phyloP scores from a whole-genome alignment of 192 early-diverging fungal species.

The Mortierella alpina region DNA sequence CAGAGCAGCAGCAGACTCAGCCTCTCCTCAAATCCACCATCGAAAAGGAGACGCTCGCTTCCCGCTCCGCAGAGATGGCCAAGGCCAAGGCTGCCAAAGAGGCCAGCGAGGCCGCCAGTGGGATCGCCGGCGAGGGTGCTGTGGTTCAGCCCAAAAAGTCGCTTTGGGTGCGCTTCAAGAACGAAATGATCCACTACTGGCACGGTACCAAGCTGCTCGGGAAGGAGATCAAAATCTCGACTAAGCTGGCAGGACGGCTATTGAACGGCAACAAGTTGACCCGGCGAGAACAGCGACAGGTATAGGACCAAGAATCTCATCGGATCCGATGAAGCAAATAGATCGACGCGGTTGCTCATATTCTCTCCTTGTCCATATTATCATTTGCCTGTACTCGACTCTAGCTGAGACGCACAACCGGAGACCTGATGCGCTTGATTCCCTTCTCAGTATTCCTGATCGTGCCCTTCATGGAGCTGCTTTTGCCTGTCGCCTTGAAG shows the following conservation, averaged over 20 bases:
- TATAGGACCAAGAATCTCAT: conserved; percentile 24
- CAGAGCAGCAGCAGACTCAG: conserved; percentile 25
- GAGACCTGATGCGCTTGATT: conserved; percentile 87
- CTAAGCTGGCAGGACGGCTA: conserved; percentile 80
- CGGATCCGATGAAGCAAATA: background rate
- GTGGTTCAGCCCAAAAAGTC: conserved; percentile 66
- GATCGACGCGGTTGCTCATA: no score
- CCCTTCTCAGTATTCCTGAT: conserved; percentile 93
- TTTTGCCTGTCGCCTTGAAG: conserved; percentile 89
- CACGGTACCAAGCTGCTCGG: conserved; percentile 92
- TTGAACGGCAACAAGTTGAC: conserved; percentile 83
- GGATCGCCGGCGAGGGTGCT: conserved; percentile 36
- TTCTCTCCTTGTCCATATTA: conserved; percentile 15
- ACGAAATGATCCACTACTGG: conserved; percentile 94
- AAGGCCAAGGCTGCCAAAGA: conserved; percentile 51
- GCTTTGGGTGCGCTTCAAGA: conserved; percentile 83
- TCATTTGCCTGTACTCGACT: background rate
- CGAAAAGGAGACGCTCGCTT: conserved; percentile 51
- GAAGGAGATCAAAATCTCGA: conserved; percentile 88
- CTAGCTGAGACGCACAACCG: conserved; percentile 86
- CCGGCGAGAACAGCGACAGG: conserved; percentile 89
- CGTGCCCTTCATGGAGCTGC: conserved; percentile 96
- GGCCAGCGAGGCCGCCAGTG: conserved; percentile 33
- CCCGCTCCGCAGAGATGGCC: conserved; percentile 53
- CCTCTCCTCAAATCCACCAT: conserved; percentile 41